Conservation (phyloP, 2,329 filamentous ascomycete genomes). For the Fonsecaea pedrosoi region DNA sequence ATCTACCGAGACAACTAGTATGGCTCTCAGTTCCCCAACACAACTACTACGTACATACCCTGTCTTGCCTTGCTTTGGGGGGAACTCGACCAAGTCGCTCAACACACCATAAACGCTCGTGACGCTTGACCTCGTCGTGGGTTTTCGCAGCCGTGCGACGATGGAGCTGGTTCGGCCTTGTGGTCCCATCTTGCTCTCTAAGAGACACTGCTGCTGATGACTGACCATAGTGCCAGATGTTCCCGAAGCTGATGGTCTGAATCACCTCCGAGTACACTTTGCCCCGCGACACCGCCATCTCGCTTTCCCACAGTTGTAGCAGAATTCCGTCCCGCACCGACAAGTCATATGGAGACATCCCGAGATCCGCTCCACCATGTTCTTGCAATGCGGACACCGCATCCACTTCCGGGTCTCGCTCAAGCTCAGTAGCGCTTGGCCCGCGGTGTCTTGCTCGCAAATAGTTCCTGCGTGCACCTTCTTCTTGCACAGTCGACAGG, state of each 20-base stretch:
- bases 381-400: conserved; percentile 31
- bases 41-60: too few relatives aligned
- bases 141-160: too few relatives aligned
- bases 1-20: too few relatives aligned
- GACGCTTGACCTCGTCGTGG: too few relatives aligned
- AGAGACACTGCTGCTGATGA: too few relatives aligned
- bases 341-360: conserved; percentile 32
- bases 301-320: conserved; percentile 23
- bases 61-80: too few relatives aligned
- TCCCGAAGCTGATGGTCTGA: conserved; percentile 28
- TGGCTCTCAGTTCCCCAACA: too few relatives aligned
- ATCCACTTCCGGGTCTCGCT: conserved; percentile 25
- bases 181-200: too few relatives aligned
- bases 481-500: conserved; percentile 2
- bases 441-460: conserved; percentile 1
- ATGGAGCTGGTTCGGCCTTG: too few relatives aligned
- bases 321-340: conserved; percentile 27
- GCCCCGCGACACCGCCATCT: conserved; percentile 1
- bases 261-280: conserved; percentile 58
- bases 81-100: too few relatives aligned
- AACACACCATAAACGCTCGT: too few relatives aligned
- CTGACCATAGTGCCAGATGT: too few relatives aligned
- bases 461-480: background rate
- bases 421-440: conserved; percentile 5
- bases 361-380: conserved; percentile 27